phyloP scores from a whole-genome alignment of 2,329 filamentous ascomycete genomes.

The Cyclaneusma minus region DNA sequence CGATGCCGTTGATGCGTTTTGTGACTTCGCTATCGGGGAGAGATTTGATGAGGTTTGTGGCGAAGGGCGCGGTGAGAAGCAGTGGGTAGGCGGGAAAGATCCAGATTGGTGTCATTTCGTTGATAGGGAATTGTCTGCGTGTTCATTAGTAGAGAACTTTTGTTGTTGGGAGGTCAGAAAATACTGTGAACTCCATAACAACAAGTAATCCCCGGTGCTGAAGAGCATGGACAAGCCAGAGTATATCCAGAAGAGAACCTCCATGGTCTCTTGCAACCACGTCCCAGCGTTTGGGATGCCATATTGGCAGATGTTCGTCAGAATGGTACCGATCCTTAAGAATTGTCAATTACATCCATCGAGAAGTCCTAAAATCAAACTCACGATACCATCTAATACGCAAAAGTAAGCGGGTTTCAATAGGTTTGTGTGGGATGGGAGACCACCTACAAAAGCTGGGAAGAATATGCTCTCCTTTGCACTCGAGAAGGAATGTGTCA shows the following conservation, averaged over 20 bases:
- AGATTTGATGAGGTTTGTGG: conserved; percentile 34
- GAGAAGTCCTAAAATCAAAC: conserved; percentile 29
- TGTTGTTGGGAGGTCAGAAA: conserved; percentile 9
- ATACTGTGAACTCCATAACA: conserved; percentile 49
- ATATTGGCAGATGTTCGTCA: conserved; percentile 69
- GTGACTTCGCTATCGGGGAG: conserved; percentile 15
- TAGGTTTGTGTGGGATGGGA: neutral
- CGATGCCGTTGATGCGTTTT: conserved; percentile 25
- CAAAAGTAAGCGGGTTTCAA: conserved; percentile 9
- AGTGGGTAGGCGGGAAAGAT: conserved; percentile 77
- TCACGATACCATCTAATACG: conserved; percentile 26
- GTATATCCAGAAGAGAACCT: conserved; percentile 62
- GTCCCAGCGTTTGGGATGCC: conserved; percentile 43
- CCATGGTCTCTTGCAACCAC: conserved; percentile 46
- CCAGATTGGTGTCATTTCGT: conserved; percentile 78
- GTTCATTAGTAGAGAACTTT: neutral
- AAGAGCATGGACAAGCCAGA: conserved; percentile 48
- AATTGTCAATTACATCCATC: too few relatives aligned
- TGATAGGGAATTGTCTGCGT: conserved; percentile 42
- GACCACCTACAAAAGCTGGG: conserved; percentile 41
- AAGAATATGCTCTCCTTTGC: conserved; percentile 68
- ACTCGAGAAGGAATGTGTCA: conserved; percentile 56
- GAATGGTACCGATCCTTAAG: conserved; percentile 58
- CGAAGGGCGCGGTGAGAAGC: conserved; percentile 61
- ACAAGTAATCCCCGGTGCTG: conserved; percentile 58